phyloP scores from a whole-genome alignment of 345 rosid species.

The Populus pruinosa region DNA sequence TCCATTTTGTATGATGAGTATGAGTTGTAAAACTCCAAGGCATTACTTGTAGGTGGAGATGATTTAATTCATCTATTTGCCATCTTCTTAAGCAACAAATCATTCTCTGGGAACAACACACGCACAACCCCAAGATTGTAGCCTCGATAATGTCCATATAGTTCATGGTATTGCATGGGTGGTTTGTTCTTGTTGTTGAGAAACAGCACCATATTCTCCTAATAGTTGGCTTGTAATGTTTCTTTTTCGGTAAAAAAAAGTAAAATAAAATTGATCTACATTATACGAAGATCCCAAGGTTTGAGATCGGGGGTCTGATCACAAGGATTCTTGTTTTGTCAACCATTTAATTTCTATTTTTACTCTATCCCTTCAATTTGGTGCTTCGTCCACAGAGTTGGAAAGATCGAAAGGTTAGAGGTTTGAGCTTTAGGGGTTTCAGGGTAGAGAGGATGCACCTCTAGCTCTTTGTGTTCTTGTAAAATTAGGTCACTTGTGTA shows the following conservation, averaged over 20 bases:
- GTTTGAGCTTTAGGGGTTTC: neutral
- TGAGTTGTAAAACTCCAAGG: neutral
- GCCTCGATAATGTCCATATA: constrained; percentile 11
- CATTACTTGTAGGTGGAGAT: neutral
- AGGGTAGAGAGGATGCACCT: neutral
- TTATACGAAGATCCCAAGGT: too few species aligned
- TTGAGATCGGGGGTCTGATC: neutral
- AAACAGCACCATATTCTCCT: constrained; percentile 24
- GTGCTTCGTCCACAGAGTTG: neutral
- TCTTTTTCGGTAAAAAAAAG: too few species aligned
- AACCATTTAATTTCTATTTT: neutral
- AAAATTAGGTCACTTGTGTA: neutral
- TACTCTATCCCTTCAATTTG: neutral
- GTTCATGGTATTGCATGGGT: constrained; percentile 14
- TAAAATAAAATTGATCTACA: too few species aligned
- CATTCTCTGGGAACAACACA: constrained; percentile 14
- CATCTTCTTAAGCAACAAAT: constrained; percentile 32
- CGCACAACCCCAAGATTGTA: constrained; percentile 29
- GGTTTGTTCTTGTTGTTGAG: constrained; percentile 6
- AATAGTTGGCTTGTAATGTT: constrained; percentile 9
- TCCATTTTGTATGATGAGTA: neutral
- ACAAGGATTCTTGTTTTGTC: neutral
- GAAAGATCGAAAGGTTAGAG: neutral
- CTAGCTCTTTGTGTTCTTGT: neutral
- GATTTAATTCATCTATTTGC: neutral